These are phyloP conservation scores for Collybia mongolica DNA, from an alignment of 768 basidiomycete species.

Conservation along the genomic window DNA sequence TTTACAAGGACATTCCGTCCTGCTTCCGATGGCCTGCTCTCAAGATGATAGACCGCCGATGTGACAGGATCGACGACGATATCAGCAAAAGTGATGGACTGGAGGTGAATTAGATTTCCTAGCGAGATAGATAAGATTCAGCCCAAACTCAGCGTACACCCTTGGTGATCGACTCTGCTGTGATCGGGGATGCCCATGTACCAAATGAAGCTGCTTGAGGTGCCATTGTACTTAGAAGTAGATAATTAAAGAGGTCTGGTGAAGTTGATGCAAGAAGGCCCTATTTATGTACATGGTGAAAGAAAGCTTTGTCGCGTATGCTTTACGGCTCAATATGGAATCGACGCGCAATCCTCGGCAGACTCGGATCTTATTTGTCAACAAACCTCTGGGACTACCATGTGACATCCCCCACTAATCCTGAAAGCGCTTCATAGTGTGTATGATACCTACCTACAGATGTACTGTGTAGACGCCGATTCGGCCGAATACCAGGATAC, in stretches of 20 bases:
- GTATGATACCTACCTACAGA: too few relatives aligned
- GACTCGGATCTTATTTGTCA: too few relatives aligned
- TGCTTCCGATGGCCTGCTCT: slow-evolving; percentile 52
- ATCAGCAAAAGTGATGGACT: slow-evolving; percentile 37
- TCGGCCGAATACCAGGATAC: not conserved
- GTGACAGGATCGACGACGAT: slow-evolving; percentile 53
- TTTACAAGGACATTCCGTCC: slow-evolving; percentile 58
- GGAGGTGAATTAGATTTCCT: slow-evolving; percentile 6
- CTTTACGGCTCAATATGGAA: too few relatives aligned
- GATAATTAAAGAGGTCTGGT: too few relatives aligned
- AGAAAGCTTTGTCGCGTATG: too few relatives aligned
- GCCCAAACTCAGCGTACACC: slow-evolving; percentile 21
- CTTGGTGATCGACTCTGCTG: slow-evolving; percentile 49
- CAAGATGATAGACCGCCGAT: slow-evolving; percentile 50
- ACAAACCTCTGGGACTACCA: too few relatives aligned
- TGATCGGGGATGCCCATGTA: slow-evolving; percentile 60
- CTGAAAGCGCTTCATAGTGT: too few relatives aligned
- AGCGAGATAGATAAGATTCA: slow-evolving; percentile 4
- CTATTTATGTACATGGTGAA: too few relatives aligned
- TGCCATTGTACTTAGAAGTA: slow-evolving; percentile 3
- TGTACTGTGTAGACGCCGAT: too few relatives aligned
- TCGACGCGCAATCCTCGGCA: too few relatives aligned
- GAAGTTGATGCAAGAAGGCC: too few relatives aligned
- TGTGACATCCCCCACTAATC: too few relatives aligned
- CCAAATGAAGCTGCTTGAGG: slow-evolving; percentile 49